Evolutionary conservation across 495 filamentous ascomycete species (phyloP), one percentile per base, ranked within the genome.

Genomic region (Penicilliopsis zonata): DNA sequence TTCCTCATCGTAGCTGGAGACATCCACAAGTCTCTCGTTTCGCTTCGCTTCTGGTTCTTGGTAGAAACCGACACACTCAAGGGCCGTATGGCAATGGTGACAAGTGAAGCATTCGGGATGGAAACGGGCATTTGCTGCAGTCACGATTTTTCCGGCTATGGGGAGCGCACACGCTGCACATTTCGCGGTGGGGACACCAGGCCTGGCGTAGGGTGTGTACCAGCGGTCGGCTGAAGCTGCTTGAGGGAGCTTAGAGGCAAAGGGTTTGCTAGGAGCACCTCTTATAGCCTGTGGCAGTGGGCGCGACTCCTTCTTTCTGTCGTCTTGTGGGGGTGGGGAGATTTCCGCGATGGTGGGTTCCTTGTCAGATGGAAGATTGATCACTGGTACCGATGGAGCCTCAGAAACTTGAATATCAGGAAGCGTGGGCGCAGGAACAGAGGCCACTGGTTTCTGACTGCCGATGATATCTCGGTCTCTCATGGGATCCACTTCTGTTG

Each of bases 21-120:
- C 51, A 9, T 63, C 60, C 9, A 74, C 75, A 1, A 93, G 61
- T 16, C 90, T 76, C 28, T 79, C 79, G 0, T 53, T 55, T 13
- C 83, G 75, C 43, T 70, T 70, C 9, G 65, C 54, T 7, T 82
- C 72, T 0, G 92, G 90, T 48, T 99, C 90, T 2, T 86, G 82
- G 38, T 87, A 92, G 57, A 99, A 96, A 18, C 90, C 92, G 16
- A 99, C 80, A 33, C 85, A 86, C 59, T 96, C 92, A 27, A 99
- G 81, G 2, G 70, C 63, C 3, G 86, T 90, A 27, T 79, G 72
- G 57, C 90, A 99, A 38, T 85, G 70, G 57, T 82, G 80, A 57
- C 90, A 99, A 13, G 71, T 64, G 57, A 99, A 95, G 55, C 90
- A 99, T 37, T 82, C 75, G 1, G 92, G 86, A 46, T 99, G 90